Evolutionary conservation across 331 rosid species (phyloP), one percentile per base, ranked within the genome.

Genomic region (Dryas integrifolia): DNA sequence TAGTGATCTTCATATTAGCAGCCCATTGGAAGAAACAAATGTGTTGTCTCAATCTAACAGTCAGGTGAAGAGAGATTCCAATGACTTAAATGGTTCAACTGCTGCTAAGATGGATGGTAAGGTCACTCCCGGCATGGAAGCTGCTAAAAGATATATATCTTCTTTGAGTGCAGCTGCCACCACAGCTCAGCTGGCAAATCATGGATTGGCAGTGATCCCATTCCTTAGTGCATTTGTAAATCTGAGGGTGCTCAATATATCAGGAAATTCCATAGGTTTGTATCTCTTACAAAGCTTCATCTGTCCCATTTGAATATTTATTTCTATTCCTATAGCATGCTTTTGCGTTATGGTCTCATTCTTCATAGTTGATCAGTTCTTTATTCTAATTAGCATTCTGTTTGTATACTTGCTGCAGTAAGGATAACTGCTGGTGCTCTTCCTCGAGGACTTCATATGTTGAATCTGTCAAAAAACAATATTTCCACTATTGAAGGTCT

Each of bases 181-280:
- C 44, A 68, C 92, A 0, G 99, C 89, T 45, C 99, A 95, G 65
- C 87, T 95, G 79, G 92, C 85, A 40, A 95, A 88, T 77, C 90
- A 84, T 64, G 99, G 99, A 65, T 70, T 95, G 88, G 89, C 81
- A 82, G 84, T 80, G 82, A 89, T 92, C 81, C 99, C 99, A 11
- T 83, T 89, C 81, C 82, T 95, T 70, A 83, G 97, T 76, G 96
- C 95, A 76, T 92, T 92, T 83, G 90, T 73, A 41, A 83, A 90
- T 81, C 77, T 91, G 78, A 92, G 80, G 84, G 86, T 89, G 81
- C 93, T 95, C 82, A 95, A 92, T 88, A 72, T 95, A 43, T 79
- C 99, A 0, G 97, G 95, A 83, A 95, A 95, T 61, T 64, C 97
- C 30, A 89, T 95, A 48, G 97, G 99, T 95, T 75, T 57, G 79